Conservation (phyloP, 1,139 yeast species). For the Candida sp. region DNA sequence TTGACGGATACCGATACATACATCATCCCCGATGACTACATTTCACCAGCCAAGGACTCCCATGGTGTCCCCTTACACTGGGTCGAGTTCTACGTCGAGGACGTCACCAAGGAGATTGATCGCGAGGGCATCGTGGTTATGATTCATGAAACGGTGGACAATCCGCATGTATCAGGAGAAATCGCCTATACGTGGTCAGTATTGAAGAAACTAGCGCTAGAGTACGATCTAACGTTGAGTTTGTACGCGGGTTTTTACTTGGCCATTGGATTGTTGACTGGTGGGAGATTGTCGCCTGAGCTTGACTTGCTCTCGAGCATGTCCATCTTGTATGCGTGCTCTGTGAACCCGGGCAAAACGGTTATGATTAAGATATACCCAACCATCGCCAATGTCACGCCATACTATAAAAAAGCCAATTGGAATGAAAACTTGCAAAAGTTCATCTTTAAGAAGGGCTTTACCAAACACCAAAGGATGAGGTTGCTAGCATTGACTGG, state of each 20-base stretch:
- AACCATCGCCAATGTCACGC: conserved; percentile 5
- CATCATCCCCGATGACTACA: conserved; percentile 1
- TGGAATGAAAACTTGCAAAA: conserved; percentile 12
- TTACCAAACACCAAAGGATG: conserved; percentile 3
- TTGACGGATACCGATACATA: conserved; percentile 6
- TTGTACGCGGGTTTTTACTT: conserved; percentile 10
- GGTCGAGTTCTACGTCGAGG: conserved; percentile 11
- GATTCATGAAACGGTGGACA: conserved; percentile 9
- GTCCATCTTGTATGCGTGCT: conserved; percentile 12
- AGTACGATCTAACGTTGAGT: conserved; percentile 8
- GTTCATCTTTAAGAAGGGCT: conserved; percentile 8
- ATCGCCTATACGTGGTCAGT: conserved; percentile 10
- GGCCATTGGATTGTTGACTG: conserved; percentile 8
- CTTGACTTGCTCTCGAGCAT: conserved; percentile 6
- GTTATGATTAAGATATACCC: conserved; percentile 13
- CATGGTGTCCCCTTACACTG: conserved; percentile 11
- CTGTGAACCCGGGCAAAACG: conserved; percentile 13
- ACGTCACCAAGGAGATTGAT: conserved; percentile 3
- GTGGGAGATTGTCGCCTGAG: conserved; percentile 14
- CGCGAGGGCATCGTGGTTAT: conserved; percentile 11
- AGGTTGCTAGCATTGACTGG: conserved; percentile 14
- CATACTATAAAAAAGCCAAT: conserved; percentile 8
- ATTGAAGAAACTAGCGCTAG: conserved; percentile 6
- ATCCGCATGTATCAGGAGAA: conserved; percentile 12
- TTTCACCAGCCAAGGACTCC: not conserved